A percentile compares a stretch with the other conserved stretches of the same genome.
Conservation (phyloP, 2,329 filamentous ascomycete species). For the Exophiala dermatitidis region DNA sequence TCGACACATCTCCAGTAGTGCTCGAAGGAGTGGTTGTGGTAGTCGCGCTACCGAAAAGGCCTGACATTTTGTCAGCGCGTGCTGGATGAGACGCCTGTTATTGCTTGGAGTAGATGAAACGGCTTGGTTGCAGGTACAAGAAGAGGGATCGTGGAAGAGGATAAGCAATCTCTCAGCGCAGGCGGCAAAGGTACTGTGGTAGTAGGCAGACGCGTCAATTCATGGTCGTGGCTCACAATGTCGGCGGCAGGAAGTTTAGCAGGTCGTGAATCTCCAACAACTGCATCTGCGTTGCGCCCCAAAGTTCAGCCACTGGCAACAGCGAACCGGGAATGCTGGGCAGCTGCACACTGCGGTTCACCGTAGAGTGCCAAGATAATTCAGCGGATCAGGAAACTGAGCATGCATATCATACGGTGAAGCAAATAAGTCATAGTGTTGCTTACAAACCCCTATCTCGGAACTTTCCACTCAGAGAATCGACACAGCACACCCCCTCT, state of each 20-base stretch:
- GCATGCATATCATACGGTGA: too few species aligned
- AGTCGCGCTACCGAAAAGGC: constrained; percentile 49
- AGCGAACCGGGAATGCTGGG: too few species aligned
- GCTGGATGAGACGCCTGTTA: too few species aligned
- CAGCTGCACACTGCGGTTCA: too few species aligned
- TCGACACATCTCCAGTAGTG: constrained; percentile 82
- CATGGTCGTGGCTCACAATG: not conserved
- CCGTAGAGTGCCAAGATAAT: too few species aligned
- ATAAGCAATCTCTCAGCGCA: not conserved
- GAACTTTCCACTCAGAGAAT: too few species aligned
- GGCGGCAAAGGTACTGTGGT: not conserved
- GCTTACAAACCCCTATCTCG: too few species aligned
- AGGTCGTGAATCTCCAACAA: not conserved
- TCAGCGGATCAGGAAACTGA: too few species aligned
- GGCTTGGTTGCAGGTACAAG: not conserved
- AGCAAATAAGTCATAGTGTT: too few species aligned
- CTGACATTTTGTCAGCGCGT: constrained; percentile 49
- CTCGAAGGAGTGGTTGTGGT: constrained; percentile 52
- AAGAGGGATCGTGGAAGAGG: not conserved
- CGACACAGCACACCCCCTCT: too few species aligned
- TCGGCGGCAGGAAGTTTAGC: not conserved
- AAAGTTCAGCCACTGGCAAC: too few species aligned
- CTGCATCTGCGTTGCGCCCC: too few species aligned
- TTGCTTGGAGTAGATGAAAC: not conserved
- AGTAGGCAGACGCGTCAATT: constrained; percentile 3